phyloP scores from a whole-genome alignment of 768 basidiomycete genomes.

The Russula sp. region DNA sequence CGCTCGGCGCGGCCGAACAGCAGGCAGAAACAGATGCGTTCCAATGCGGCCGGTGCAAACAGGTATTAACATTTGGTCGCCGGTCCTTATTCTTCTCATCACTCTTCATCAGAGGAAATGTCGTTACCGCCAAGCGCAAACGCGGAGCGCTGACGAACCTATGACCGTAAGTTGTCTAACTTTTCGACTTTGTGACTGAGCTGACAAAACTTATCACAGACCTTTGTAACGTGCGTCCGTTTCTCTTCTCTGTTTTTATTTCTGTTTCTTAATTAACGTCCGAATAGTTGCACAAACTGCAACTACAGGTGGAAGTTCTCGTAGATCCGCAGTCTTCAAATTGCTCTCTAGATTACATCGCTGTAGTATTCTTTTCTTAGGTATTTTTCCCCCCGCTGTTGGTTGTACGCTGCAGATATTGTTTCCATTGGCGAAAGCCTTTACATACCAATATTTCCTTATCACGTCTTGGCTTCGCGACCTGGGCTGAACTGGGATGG shows the following conservation, averaged over 20 bases:
- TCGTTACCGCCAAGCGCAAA: conserved; percentile 93
- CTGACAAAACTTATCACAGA: conserved; percentile 43
- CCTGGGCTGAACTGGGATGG: background rate
- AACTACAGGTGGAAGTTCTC: conserved; percentile 70
- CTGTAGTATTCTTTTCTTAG: conserved; percentile 9
- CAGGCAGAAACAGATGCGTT: conserved; percentile 97
- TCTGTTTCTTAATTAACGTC: conserved; percentile 14
- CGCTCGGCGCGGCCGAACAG: conserved; percentile 83
- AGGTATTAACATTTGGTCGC: conserved; percentile 44
- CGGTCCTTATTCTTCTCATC: background rate
- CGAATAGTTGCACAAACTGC: conserved; percentile 60
- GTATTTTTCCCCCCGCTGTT: background rate
- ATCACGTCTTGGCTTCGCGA: background rate
- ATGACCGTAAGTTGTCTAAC: conserved; percentile 72
- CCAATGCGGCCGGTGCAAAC: conserved; percentile 94
- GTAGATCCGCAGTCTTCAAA: conserved; percentile 34
- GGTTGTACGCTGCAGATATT: conserved; percentile 8
- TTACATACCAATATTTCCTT: conserved; percentile 20
- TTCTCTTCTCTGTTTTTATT: conserved; percentile 4
- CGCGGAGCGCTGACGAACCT: conserved; percentile 95
- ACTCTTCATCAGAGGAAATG: conserved; percentile 61
- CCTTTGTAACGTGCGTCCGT: conserved; percentile 76
- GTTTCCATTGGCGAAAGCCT: background rate
- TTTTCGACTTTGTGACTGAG: conserved; percentile 18
- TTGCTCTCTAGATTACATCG: conserved; percentile 19